These are phyloP conservation scores for Phragmites australis DNA, from an alignment of 176 grass and related monocot species.

Conservation along the genomic window DNA sequence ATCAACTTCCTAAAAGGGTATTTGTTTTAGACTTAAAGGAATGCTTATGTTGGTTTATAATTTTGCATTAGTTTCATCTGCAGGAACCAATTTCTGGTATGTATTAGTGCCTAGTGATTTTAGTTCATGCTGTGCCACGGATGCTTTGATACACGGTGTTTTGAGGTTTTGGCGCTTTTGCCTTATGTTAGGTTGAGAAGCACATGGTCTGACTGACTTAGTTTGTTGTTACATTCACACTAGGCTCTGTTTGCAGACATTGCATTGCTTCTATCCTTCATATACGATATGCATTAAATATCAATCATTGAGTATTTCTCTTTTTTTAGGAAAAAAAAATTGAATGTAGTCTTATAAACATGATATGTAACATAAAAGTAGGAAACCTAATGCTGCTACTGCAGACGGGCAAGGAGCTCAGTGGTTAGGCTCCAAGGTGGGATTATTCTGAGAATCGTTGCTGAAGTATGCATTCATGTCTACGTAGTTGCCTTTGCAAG, in stretches of 20 bases:
- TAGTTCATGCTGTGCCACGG: conserved; percentile 1
- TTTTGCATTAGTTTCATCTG: neutral
- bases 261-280: neutral
- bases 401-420: too few species aligned
- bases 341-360: neutral
- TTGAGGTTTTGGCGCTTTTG: neutral
- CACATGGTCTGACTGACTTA: neutral
- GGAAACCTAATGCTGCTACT: conserved; percentile 21
- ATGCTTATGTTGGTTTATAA: neutral
- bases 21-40: neutral
- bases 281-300: neutral
- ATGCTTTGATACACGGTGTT: neutral
- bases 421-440: too few species aligned
- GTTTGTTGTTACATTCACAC: conserved; percentile 1
- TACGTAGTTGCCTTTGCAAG: conserved; percentile 90
- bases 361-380: neutral
- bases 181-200: conserved; percentile 4
- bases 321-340: neutral
- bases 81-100: neutral
- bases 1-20: neutral
- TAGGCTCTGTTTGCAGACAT: conserved; percentile 7
- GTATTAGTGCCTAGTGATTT: neutral
- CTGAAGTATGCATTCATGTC: conserved; percentile 5
- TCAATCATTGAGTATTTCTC: neutral
- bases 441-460: neutral